Evolutionary conservation across 257 asterid species (phyloP), one percentile per base, ranked within the genome.

Genomic region (Penstemon newberryi): DNA sequence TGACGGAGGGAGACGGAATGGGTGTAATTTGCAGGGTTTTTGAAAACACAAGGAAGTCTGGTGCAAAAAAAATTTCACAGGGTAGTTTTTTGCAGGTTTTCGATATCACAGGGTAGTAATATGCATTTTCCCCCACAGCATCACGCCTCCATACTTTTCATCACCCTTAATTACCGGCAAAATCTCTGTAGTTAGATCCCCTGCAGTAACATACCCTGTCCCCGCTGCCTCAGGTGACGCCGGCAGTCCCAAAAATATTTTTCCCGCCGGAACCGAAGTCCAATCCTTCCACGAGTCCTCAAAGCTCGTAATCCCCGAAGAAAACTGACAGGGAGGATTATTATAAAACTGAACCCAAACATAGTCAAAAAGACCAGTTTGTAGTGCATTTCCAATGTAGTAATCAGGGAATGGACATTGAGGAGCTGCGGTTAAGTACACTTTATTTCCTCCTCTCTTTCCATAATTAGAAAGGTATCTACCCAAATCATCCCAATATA

Each of bases 261-360:
- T 45, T 4, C 56, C 54, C 2, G 80, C 77, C 0, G 74, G 77
- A 56, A 79, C 52, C 3, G 80, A 70, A 61, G 42, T 75, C 83
- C 80, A 79, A 8, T 74, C 68, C 8, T 77, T 79, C 81, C 83
- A 82, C 0, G 83, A 69, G 19, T 70, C 70, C 60, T 69, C 59
- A 46, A 77, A 69, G 50, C 70, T 69, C 8, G n/a, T 41, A 10
- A 42, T 73, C 51, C 75, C 74, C 0, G 72, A 73, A 15, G 67
- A 59, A 50, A 72, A 76, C 42, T 82, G 84, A 47, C 82, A 79
- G 19, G 86, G 86, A 19, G 80, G 80, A 44, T 82, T 78, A 67
- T 82, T 82, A 8, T 78, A 82, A 49, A 82, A 79, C 57, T 82
- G 86, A 2, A 82, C 79, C 84, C 86, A 82, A 42, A 82, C 87